These are phyloP conservation scores for Acanthamoeba culbertsoni DNA, from an alignment of 208 protist genomes.

Conservation along the genomic window DNA sequence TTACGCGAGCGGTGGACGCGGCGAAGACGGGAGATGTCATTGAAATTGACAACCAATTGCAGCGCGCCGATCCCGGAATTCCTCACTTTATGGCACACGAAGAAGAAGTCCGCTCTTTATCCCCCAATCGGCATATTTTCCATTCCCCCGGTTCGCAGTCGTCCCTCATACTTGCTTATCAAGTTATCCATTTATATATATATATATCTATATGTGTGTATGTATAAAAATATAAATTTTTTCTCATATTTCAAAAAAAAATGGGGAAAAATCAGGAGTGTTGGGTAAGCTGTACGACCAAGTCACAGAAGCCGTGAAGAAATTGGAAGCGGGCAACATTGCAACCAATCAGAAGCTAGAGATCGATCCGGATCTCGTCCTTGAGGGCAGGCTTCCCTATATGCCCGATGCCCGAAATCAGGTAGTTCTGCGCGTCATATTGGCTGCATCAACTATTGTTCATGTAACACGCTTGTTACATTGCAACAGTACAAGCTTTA, in stretches of 20 bases:
- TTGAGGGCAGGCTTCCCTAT: background rate
- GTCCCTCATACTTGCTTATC: too few relatives aligned
- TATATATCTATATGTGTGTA: background rate
- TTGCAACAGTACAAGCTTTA: background rate
- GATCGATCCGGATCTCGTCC: background rate
- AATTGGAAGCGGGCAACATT: background rate
- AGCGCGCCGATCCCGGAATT: background rate
- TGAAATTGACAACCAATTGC: background rate
- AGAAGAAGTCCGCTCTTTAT: background rate
- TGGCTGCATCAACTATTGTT: background rate
- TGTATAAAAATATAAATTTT: too few relatives aligned
- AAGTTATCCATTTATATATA: too few relatives aligned
- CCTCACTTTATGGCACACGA: background rate
- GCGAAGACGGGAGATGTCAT: constrained; percentile 15
- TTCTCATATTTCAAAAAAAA: too few relatives aligned
- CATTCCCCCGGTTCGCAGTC: too few relatives aligned
- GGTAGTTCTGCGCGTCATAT: background rate
- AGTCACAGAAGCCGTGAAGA: background rate
- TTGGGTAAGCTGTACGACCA: background rate
- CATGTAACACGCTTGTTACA: background rate
- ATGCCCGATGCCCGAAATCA: background rate
- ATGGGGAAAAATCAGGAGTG: background rate
- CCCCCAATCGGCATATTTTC: background rate
- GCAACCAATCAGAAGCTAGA: background rate
- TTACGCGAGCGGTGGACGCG: background rate